These are phyloP conservation scores for Euphorbia pulcherrima DNA, from an alignment of 345 rosid genomes.

Conservation along the genomic window DNA sequence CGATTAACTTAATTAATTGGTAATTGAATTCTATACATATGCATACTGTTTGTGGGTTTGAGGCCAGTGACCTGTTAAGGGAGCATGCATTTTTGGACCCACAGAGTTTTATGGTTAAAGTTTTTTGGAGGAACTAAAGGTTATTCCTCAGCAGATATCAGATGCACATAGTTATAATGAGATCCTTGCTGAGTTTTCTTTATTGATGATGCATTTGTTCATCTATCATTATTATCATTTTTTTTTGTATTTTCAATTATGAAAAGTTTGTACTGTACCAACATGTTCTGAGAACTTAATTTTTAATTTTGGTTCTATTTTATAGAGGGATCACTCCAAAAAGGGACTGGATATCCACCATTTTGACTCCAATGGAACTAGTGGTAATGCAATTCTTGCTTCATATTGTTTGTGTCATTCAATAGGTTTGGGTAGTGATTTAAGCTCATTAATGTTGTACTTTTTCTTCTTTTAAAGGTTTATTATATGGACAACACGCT, in stretches of 20 bases:
- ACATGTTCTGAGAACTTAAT: not conserved
- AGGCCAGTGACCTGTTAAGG: not conserved
- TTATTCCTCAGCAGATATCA: not conserved
- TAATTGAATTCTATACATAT: not conserved
- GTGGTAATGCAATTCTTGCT: slow-evolving; percentile 40
- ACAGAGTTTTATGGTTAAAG: not conserved
- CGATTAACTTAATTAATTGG: not conserved
- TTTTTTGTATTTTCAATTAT: not conserved
- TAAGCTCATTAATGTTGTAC: slow-evolving; percentile 15
- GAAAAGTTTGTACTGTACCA: not conserved
- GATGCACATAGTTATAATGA: not conserved
- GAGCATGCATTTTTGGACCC: not conserved
- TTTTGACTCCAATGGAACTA: slow-evolving; percentile 69
- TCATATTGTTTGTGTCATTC: slow-evolving; percentile 17
- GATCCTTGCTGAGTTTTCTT: not conserved
- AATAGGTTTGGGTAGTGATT: slow-evolving; percentile 9
- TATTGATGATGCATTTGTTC: slow-evolving; percentile 3
- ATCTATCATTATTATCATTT: not conserved
- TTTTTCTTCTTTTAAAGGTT: slow-evolving; percentile 46
- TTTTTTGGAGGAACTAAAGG: not conserved
- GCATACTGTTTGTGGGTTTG: not conserved
- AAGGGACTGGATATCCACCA: slow-evolving; percentile 69
- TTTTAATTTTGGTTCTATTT: slow-evolving; percentile 16
- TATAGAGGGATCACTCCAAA: slow-evolving; percentile 74
- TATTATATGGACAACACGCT: slow-evolving; percentile 55